phyloP scores from a whole-genome alignment of 2,329 filamentous ascomycete genomes.

The Endoconidiophora laricicola region DNA sequence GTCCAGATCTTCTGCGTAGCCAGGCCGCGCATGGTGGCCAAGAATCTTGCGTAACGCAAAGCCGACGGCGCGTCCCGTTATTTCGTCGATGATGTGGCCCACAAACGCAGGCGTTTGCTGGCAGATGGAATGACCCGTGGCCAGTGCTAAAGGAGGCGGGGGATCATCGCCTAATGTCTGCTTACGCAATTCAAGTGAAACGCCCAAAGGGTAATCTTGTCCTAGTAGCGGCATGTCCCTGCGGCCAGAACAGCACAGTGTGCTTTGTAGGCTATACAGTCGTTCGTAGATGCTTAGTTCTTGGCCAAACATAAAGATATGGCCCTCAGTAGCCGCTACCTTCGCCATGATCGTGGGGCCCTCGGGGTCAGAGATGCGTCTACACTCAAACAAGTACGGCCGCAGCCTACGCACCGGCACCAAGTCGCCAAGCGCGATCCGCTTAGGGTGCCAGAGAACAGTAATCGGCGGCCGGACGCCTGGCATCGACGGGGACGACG shows the following conservation, averaged over 20 bases:
- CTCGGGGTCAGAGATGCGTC: too few species aligned
- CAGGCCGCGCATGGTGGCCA: constrained; percentile 1
- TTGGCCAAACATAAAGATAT: not conserved
- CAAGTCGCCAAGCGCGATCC: not conserved
- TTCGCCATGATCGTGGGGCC: not conserved
- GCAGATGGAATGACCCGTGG: too few species aligned
- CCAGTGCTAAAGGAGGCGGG: too few species aligned
- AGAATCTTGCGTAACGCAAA: not conserved
- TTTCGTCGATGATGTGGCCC: constrained; percentile 1
- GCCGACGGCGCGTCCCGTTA: not conserved
- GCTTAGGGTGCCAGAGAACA: not conserved
- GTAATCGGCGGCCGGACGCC: not conserved
- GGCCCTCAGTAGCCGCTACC: constrained; percentile 1
- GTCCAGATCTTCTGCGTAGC: not conserved
- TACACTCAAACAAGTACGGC: not conserved
- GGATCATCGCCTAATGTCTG: too few species aligned
- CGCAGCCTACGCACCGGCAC: not conserved
- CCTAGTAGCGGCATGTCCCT: too few species aligned
- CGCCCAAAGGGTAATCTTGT: too few species aligned
- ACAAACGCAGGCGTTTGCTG: constrained; percentile 1
- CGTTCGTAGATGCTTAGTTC: not conserved
- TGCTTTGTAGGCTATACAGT: too few species aligned
- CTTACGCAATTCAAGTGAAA: too few species aligned
- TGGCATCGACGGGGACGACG: not conserved
- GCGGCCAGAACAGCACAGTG: too few species aligned